These are phyloP conservation scores for Hamigera avellanea DNA, from an alignment of 495 filamentous ascomycete genomes.

Conservation along the genomic window DNA sequence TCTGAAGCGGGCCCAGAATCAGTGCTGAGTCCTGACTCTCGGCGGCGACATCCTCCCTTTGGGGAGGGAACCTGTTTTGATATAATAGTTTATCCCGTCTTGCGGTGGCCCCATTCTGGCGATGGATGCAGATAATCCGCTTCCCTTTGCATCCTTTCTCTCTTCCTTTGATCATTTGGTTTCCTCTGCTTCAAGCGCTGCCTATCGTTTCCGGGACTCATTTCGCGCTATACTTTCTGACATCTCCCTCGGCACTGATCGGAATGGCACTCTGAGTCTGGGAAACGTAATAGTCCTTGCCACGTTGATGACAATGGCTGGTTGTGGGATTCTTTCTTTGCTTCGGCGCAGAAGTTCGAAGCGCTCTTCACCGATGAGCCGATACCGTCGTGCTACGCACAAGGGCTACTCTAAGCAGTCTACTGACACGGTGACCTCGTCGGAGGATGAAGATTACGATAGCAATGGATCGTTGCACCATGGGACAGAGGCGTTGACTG, in stretches of 20 bases:
- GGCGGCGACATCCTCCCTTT: too few species aligned
- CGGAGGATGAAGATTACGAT: conserved; percentile 33
- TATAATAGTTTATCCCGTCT: too few species aligned
- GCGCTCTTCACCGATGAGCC: conserved; percentile 7
- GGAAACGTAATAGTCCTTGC: conserved; percentile 24
- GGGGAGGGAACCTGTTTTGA: too few species aligned
- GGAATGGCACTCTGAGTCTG: conserved; percentile 21
- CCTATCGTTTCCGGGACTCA: conserved; percentile 9
- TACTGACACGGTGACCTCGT: conserved; percentile 25
- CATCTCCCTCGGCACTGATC: conserved; percentile 11
- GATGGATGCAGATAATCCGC: background rate
- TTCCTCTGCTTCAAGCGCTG: conserved; percentile 2
- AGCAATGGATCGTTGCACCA: conserved; percentile 27
- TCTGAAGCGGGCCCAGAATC: too few species aligned
- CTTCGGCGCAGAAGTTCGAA: conserved; percentile 14
- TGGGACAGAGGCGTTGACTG: conserved; percentile 12
- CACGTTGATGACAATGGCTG: conserved; percentile 27
- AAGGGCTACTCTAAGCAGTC: conserved; percentile 20
- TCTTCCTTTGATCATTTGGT: conserved; percentile 8
- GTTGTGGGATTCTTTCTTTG: conserved; percentile 29
- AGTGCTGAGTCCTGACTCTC: too few species aligned
- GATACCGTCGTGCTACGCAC: conserved; percentile 13
- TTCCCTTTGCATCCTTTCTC: conserved; percentile 8
- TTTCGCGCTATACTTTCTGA: conserved; percentile 3
- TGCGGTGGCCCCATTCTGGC: too few species aligned